phyloP scores from a whole-genome alignment of 2,329 filamentous ascomycete genomes.

The Pezicula radicicola region DNA sequence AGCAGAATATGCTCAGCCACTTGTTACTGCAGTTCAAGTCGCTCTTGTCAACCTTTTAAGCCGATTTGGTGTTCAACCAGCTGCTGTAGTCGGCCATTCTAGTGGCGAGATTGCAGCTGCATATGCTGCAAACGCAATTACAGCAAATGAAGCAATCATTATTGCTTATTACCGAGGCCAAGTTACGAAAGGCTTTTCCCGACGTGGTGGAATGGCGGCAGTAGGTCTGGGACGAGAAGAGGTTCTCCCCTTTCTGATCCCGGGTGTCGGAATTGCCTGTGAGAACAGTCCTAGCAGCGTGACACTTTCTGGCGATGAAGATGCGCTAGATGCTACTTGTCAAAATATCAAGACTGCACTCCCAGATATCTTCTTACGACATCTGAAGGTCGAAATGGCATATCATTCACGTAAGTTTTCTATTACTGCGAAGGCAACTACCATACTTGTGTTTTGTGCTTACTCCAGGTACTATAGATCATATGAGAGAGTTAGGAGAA shows the following conservation, averaged over 20 bases:
- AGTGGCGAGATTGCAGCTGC: slow-evolving; percentile 46
- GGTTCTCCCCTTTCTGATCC: slow-evolving; percentile 14
- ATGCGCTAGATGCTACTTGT: slow-evolving; percentile 2
- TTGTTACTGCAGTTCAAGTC: slow-evolving; percentile 44
- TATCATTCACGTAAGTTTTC: slow-evolving; percentile 22
- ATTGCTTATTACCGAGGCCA: slow-evolving; percentile 38
- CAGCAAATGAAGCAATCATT: slow-evolving; percentile 28
- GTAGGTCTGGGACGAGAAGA: background rate
- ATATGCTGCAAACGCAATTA: slow-evolving; percentile 34
- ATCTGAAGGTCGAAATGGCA: slow-evolving; percentile 20
- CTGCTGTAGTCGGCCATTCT: slow-evolving; percentile 40
- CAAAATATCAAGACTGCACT: slow-evolving; percentile 11
- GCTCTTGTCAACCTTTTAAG: slow-evolving; percentile 38
- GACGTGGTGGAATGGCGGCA: slow-evolving; percentile 1
- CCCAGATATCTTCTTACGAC: slow-evolving; percentile 19
- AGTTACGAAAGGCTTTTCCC: background rate
- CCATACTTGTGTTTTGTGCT: slow-evolving; percentile 1
- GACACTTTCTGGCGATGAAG: slow-evolving; percentile 19
- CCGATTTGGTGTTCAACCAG: slow-evolving; percentile 38
- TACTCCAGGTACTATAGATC: background rate
- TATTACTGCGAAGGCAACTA: slow-evolving; percentile 19
- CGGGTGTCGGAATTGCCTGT: slow-evolving; percentile 21
- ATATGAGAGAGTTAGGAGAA: background rate
- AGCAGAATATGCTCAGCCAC: slow-evolving; percentile 28
- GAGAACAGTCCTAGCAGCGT: slow-evolving; percentile 22